Evolutionary conservation across 2,329 filamentous ascomycete species (phyloP), one percentile per base, ranked within the genome.

Genomic region (Cordyceps pruinosa): DNA sequence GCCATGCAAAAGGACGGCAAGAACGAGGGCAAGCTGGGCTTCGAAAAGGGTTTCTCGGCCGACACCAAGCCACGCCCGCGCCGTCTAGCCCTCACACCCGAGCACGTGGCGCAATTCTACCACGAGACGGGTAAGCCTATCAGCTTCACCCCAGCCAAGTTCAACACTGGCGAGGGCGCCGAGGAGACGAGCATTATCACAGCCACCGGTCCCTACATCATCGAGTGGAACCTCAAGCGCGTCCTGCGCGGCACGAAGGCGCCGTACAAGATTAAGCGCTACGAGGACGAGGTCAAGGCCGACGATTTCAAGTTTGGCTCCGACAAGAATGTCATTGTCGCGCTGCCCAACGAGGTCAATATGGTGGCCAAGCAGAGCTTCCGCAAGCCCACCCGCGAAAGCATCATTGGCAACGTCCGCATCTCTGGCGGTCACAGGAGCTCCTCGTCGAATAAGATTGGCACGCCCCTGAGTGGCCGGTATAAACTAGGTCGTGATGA

Each of bases 271-370:
- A 97, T 99, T 79, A 97, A 97, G 79, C 87, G 94, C 17, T 99
- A 99, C 69, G 82, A 85, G 1, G 94, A 99, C 66, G 88, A 96
- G 61, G 91, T 99, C 68, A 97, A 95, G 79, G 94, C 94, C 4
- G 94, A 99, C 71, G 96, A 99, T 71, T 99, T 99, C 84, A 91
- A 94, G 66, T 99, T 91, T 67, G 93, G 93, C 47, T 92, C 87
- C 5, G 94, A 99, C 72, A 96, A 96, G 82, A 97, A 97, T 66
- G 90, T 99, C 66, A 96, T 99, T 66, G 93, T 99, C 35, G 94
- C 94, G 1, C 77, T 99, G 61, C 92, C 94, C 2, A 96, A 99
- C 69, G 92, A 97, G 71, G 94, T 99, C 64, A 95, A 97, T 72
- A 97, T 97, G 92, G 90, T 99, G 13, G 88, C 87, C 46, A 92